phyloP scores from a whole-genome alignment of 2,329 filamentous ascomycete species.

The Calcarisporium arbuscula region DNA sequence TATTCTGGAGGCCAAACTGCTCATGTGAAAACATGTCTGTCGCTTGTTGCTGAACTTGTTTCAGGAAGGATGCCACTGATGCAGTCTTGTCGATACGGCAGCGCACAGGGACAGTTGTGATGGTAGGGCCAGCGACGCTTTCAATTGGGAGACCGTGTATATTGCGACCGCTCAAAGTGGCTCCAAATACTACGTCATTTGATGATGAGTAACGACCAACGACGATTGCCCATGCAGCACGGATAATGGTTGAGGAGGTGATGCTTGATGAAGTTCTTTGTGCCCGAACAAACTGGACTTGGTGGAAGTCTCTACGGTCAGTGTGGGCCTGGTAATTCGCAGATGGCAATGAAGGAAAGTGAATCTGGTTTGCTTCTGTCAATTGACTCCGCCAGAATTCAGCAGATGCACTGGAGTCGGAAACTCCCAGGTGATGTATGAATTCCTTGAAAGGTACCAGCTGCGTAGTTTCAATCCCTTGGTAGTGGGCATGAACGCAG shows the following conservation, averaged over 20 bases:
- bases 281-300: neutral
- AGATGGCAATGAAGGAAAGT: neutral
- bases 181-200: conserved; percentile 2
- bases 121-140: conserved; percentile 15
- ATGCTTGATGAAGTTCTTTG: conserved; percentile 8
- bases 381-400: neutral
- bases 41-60: conserved; percentile 13
- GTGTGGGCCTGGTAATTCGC: neutral
- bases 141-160: neutral
- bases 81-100: conserved; percentile 10
- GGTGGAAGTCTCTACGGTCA: neutral
- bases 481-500: neutral
- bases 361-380: neutral
- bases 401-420: neutral
- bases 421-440: neutral
- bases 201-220: neutral
- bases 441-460: neutral
- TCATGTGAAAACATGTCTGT: too few species aligned
- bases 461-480: neutral
- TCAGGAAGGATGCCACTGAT: neutral
- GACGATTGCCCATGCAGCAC: conserved; percentile 7
- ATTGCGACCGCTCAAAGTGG: neutral
- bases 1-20: neutral
- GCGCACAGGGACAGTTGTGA: conserved; percentile 16
- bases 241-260: conserved; percentile 2